Evolutionary conservation across 371 early-diverging fungal genomes (phyloP).

Genomic region (Mucor ambiguus): DNA sequence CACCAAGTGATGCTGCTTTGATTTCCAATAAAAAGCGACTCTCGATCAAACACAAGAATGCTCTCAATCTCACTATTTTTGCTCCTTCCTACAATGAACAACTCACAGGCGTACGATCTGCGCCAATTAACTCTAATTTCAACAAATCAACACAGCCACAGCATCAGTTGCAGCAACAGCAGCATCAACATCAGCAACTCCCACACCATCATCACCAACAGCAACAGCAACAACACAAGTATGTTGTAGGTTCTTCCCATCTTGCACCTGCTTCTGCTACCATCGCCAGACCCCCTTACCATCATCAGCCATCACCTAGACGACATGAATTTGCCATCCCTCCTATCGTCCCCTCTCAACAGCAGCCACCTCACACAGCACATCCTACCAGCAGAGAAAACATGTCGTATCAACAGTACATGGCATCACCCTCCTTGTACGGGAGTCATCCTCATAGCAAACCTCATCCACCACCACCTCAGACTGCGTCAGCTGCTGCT

Average conservation of each 20-base stretch:
- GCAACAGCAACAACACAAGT: background rate
- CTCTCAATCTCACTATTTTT: conserved; percentile 60
- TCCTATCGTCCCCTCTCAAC: conserved; percentile 56
- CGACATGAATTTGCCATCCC: conserved; percentile 53
- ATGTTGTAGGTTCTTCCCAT: conserved; percentile 3
- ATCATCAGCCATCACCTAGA: conserved; percentile 30
- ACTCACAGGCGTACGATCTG: conserved; percentile 54
- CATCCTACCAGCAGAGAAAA: conserved; percentile 23
- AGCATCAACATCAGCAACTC: background rate
- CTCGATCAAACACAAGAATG: conserved; percentile 45
- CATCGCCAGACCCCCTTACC: conserved; percentile 21
- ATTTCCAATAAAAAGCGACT: conserved; percentile 27
- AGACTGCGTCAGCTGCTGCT: background rate
- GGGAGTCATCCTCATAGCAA: conserved; percentile 1
- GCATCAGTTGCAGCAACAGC: conserved; percentile 15
- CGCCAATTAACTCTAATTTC: conserved; percentile 56
- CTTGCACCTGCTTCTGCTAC: conserved; percentile 25
- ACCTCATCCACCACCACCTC: conserved; percentile 7
- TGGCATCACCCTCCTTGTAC: conserved; percentile 15
- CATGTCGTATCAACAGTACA: conserved; percentile 20
- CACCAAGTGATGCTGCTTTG: background rate
- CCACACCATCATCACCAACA: conserved; percentile 26
- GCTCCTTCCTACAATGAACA: conserved; percentile 62
- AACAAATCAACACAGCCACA: conserved; percentile 25
- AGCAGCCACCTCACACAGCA: conserved; percentile 42